Conservation (phyloP, 2,329 filamentous ascomycete genomes). For the Colletotrichum zoysiae region DNA sequence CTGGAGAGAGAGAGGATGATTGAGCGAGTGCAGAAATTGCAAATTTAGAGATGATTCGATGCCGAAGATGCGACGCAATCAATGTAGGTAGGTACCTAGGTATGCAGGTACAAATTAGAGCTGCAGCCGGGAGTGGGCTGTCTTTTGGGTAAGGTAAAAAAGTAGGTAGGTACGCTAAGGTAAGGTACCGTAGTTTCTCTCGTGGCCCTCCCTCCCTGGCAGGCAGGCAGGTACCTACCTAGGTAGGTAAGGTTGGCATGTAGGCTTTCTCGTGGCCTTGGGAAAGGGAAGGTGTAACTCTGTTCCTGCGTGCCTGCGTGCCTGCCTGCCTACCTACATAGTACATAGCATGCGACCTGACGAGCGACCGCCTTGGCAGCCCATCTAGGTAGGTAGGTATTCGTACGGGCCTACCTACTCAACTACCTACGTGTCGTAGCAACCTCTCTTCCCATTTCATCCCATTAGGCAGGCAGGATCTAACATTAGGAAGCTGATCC, state of each 20-base stretch:
- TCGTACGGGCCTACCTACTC: neutral
- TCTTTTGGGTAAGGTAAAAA: neutral
- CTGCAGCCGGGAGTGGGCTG: neutral
- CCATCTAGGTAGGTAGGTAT: too few relatives aligned
- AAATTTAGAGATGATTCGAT: constrained; percentile 30
- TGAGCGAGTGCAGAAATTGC: constrained; percentile 39
- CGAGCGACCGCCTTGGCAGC: neutral
- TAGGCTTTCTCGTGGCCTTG: neutral
- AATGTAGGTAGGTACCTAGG: constrained; percentile 22
- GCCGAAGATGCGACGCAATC: constrained; percentile 14
- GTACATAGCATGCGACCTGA: neutral
- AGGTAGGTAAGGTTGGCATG: neutral
- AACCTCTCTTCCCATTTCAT: neutral
- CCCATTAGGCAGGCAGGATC: neutral
- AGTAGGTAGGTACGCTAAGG: neutral
- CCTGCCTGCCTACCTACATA: too few relatives aligned
- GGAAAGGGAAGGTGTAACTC: constrained; percentile 6
- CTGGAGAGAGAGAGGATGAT: constrained; percentile 6
- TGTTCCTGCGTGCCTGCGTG: neutral
- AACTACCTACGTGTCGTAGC: neutral
- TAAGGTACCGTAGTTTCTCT: too few relatives aligned
- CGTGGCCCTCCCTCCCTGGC: too few relatives aligned
- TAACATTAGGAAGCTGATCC: neutral
- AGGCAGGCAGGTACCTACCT: neutral
- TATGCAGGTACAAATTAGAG: constrained; percentile 29